phyloP scores from a whole-genome alignment of 306 rosid species.

The Dryas alaskensis region DNA sequence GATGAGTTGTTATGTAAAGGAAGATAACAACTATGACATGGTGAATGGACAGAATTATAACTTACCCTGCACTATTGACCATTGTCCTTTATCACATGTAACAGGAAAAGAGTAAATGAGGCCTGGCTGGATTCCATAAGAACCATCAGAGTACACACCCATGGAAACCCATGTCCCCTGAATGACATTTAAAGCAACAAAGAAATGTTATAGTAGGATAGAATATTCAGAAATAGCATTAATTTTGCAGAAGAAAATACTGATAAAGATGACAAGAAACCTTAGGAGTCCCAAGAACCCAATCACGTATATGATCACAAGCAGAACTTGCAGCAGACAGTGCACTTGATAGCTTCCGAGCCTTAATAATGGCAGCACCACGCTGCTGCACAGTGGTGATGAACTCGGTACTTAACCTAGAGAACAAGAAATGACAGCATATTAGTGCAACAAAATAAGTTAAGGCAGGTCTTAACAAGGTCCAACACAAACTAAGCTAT shows the following conservation, averaged over 20 bases:
- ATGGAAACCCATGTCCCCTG: constrained; percentile 86
- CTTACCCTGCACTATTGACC: constrained; percentile 82
- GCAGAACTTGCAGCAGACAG: constrained; percentile 73
- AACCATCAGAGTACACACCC: constrained; percentile 95
- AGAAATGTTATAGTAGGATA: not conserved
- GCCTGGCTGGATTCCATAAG: constrained; percentile 68
- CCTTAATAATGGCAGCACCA: constrained; percentile 57
- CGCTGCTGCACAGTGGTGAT: constrained; percentile 69
- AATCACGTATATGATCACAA: constrained; percentile 71
- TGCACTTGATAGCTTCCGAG: constrained; percentile 63
- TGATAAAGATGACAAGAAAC: constrained; percentile 29
- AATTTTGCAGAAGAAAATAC: constrained; percentile 8
- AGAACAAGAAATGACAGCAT: not conserved
- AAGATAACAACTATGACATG: not conserved
- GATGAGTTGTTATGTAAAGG: not conserved
- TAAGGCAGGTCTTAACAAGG: too few relatives aligned
- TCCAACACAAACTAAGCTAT: too few relatives aligned
- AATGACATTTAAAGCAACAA: constrained; percentile 14
- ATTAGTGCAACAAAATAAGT: not conserved
- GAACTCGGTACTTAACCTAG: constrained; percentile 71
- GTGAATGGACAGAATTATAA: not conserved
- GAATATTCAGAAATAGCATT: not conserved
- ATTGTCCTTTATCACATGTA: constrained; percentile 80
- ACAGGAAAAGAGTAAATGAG: constrained; percentile 92
- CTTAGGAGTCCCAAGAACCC: constrained; percentile 72